Evolutionary conservation across 331 rosid species (phyloP), one percentile per base, ranked within the genome.

Genomic region (Quercus tomentella): DNA sequence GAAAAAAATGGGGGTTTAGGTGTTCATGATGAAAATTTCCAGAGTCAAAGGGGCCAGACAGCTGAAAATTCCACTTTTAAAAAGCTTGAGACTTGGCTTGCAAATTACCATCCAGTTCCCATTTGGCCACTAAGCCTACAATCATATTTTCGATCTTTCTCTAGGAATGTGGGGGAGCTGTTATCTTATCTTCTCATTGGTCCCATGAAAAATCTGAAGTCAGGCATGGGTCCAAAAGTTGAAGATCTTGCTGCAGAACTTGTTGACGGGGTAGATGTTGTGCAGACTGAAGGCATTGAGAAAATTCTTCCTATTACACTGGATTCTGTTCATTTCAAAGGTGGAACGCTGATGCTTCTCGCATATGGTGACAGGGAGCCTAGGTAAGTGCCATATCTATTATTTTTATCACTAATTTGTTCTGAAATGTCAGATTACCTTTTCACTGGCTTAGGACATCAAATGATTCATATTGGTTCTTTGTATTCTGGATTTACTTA

Each of bases 361-460:
- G 89, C 97, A 79, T 95, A 91, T 52, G 98, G 98, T 41, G 98
- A 93, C 88, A 87, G 84, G 85, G 98, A 95, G 84, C 94, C 88
- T 22, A 91, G 99, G 99, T 95, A 81, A 86, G 88, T 74, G 82
- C 75, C 69, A 77, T 57, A 70, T 82, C 62, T 23, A 31, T 77
- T 52, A 61, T 74, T 45, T 76, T 58, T 80, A 67, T 74, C 75
- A 49, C 70, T 82, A 73, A 33, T 72, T 57, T 65, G 77, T 73
- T 77, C 18, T 79, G 57, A 63, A 61, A 68, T 69, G 43, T 73
- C 45, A 74, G 56, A 22, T 65, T 30, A 57, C 70, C 70, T 30
- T 56, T 30, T 23, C 14, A 25, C 63, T 33, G 75, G 55, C 77
- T 72, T 22, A 71, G 55, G 58, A n/a, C 72, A 66, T 54, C 70